Evolutionary conservation across 2,329 filamentous ascomycete genomes (phyloP), one percentile per base, ranked within the genome.

Genomic region (Beauveria scarabaeidicola): DNA sequence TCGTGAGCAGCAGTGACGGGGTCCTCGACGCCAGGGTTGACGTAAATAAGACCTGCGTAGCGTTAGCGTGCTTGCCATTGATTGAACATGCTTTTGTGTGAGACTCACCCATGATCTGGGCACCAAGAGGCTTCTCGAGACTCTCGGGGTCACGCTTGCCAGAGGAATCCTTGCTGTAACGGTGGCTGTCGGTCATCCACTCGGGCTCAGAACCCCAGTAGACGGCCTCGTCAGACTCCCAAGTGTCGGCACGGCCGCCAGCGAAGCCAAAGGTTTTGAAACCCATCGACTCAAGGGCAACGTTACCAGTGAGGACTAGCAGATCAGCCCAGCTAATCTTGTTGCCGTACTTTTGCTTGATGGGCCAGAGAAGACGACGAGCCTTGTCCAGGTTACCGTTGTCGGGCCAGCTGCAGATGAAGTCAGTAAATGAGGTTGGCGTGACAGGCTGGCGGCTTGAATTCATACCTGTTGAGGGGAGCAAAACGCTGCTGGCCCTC

Each of bases 291-390:
- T 91, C 88, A 64, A 91, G 80, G 51, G 88, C 87, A 17, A 91
- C 87, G 70, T 91, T 91, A 64, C 88, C 88, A 29, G 86, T 82
- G 58, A 91, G 80, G 60, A 90, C 78, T 52, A 87, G 72, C 61
- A 91, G 74, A 69, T 91, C 88, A 25, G 88, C 85, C 88, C 88
- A 91, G 0, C 88, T 91, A 73, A 91, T 88, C 78, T 89, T 90
- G 79, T 84, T 84, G 71, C 88, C 88, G 65, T 91, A 91, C 80
- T 91, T 91, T 67, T 90, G 87, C 82, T 91, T 91, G 76, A 91
- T 85, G 60, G 88, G 88, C 86, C 87, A 90, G 46, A 91, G 77
- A 59, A 91, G 82, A 64, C 88, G 87, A 60, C 88, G 88, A 36
- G 88, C 88, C 81, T 91, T 91, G 81, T 91, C 88, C 58, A 91